phyloP scores from a whole-genome alignment of 176 grass and related monocot genomes.

The Zea luxurians region DNA sequence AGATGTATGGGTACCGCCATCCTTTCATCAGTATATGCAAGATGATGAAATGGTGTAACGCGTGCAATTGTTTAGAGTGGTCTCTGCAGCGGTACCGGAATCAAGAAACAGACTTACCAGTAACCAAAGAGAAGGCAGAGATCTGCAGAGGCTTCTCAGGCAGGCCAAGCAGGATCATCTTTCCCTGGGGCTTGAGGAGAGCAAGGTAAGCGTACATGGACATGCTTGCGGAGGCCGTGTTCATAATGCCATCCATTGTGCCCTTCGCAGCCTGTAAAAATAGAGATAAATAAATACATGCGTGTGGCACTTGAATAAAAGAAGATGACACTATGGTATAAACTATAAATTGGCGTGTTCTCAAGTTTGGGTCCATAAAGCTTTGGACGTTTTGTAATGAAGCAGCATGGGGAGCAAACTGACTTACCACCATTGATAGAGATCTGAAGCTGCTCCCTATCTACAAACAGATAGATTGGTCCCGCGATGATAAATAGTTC shows the following conservation, averaged over 20 bases:
- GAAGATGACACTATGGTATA: background rate
- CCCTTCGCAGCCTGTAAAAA: constrained; percentile 32
- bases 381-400: background rate
- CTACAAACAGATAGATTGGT: background rate
- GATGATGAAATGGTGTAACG: background rate
- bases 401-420: background rate
- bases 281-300: background rate
- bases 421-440: background rate
- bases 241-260: constrained; percentile 65
- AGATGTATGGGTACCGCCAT: background rate
- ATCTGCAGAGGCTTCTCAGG: constrained; percentile 55
- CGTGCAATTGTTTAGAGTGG: background rate
- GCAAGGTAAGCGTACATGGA: constrained; percentile 32
- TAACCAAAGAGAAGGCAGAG: constrained; percentile 45
- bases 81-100: background rate
- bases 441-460: background rate
- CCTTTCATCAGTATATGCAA: background rate
- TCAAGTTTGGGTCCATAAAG: background rate
- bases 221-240: constrained; percentile 45
- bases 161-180: constrained; percentile 56
- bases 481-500: background rate
- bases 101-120: constrained; percentile 20
- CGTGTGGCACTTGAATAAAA: background rate
- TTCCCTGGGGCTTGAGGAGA: constrained; percentile 55
- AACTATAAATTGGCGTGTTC: background rate